Conservation (phyloP, 2,329 filamentous ascomycete genomes). For the Talaromyces sp. region DNA sequence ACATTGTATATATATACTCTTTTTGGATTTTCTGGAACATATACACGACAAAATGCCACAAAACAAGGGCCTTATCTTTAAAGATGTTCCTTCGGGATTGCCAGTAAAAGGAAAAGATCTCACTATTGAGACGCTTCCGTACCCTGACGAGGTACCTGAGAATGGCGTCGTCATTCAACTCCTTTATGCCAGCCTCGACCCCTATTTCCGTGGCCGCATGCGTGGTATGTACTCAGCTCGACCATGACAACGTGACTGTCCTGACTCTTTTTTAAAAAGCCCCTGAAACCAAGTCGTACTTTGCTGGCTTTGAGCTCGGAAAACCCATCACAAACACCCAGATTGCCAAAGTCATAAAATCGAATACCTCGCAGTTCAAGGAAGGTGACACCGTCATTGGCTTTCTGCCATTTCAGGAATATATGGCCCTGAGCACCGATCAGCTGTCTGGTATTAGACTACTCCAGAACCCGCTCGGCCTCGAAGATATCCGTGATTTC, state of each 20-base stretch:
- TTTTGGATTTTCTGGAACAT: not conserved
- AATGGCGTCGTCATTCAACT: conserved; percentile 67
- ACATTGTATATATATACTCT: not conserved
- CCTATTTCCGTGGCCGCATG: conserved; percentile 80
- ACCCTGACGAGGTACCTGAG: conserved; percentile 41
- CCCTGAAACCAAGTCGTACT: conserved; percentile 61
- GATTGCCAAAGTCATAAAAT: conserved; percentile 67
- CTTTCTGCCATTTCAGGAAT: conserved; percentile 62
- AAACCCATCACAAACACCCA: conserved; percentile 60
- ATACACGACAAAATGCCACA: conserved; percentile 19
- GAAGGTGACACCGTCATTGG: conserved; percentile 63
- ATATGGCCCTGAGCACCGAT: conserved; percentile 53
- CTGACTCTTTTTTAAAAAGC: not conserved
- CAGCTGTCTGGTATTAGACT: conserved; percentile 40
- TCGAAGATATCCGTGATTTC: conserved; percentile 53
- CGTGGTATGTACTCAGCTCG: conserved; percentile 37
- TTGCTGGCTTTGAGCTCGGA: conserved; percentile 56
- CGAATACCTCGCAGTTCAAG: conserved; percentile 58
- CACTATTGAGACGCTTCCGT: conserved; percentile 50
- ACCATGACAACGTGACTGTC: not conserved
- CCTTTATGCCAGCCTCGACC: conserved; percentile 73
- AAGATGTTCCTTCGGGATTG: conserved; percentile 59
- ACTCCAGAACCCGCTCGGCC: conserved; percentile 60
- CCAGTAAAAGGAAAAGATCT: conserved; percentile 69
- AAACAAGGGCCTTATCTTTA: conserved; percentile 75